Evolutionary conservation across 2,329 filamentous ascomycete genomes (phyloP), one percentile per base, ranked within the genome.

Genomic region (Helotiales sp.): DNA sequence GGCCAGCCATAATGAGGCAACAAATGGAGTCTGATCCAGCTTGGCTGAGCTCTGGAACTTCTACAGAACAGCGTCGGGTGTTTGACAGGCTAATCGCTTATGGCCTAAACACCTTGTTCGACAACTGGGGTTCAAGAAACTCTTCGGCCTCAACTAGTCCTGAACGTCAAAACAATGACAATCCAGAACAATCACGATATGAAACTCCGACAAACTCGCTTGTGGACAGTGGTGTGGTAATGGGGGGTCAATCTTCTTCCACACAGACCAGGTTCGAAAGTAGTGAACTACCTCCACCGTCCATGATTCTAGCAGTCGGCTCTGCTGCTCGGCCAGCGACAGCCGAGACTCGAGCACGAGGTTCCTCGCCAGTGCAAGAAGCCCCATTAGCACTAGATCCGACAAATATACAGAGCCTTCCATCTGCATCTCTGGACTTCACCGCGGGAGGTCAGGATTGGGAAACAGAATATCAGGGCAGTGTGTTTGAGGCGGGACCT

Each of bases 221-320:
- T 44, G 50, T 22, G 38, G 50, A 60, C 40, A 60, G 54, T 58
- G 58, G 44, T 24, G 48, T 50, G 34, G 54, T 17, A 29, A 17
- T 48, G 10, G 54, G n/a, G 15, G 38, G 27, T 42, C 55, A 49
- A 46, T 8, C 22, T 27, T 58, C 58, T 29, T 36, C 48, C 10
- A n/a, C 15, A 46, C 13, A 22, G 12, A 9, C 40, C 30, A 3
- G 29, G 9, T 36, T 15, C 15, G 9, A 36, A n/a, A n/a, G 15
- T n/a, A n/a, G n/a, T n/a, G n/a, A n/a, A n/a, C n/a, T n/a, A n/a
- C n/a, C n/a, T n/a, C n/a, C n/a, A n/a, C n/a, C n/a, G n/a, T n/a
- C n/a, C n/a, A n/a, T n/a, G n/a, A n/a, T n/a, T n/a, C n/a, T n/a
- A n/a, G n/a, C n/a, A n/a, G n/a, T n/a, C n/a, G n/a, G n/a, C n/a